Evolutionary conservation across 2,329 filamentous ascomycete genomes (phyloP), one percentile per base, ranked within the genome.

Genomic region (Fusarium burgessii): DNA sequence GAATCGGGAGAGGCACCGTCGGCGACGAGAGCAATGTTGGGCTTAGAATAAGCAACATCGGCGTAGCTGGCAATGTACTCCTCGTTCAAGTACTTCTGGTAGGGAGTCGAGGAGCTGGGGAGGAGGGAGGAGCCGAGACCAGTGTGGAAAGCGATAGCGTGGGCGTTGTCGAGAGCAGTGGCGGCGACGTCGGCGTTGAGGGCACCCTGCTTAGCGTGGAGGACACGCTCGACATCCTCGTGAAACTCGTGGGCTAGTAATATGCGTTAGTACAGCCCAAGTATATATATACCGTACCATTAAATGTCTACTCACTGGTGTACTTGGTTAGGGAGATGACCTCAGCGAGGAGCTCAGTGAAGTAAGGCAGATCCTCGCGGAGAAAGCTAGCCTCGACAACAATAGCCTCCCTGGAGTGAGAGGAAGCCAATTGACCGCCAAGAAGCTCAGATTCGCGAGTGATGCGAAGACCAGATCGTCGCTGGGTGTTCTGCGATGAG

Each of bases 331-430:
- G 86, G 68, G 92, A 91, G 78, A 96, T 88, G 77, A 98, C 93
- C 87, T 99, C 97, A 79, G 92, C 94, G 76, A 99, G 89, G 74
- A 99, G 88, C 87, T 99, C 96, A 78, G 94, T 90, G 83, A 97
- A 99, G 89, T 98, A 99, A 76, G 96, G 96, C 75, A 99, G 90
- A 82, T 99, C 95, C 81, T 96, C 91, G 81, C 94, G 91, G 75
- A 99, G 90, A 88, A 99, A 99, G 86, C 92, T 97, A 81, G 96
- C 93, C 83, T 95, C 91, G 78, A 99, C 86, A 66, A 99, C 90
- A 71, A 99, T 86, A 80, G 94, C 94, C 87, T 99, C 96, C 80
- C 95, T 92, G 77, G 94, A 95, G 85, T 98, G 94, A 83, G 93
- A 93, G 74, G 95, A 88, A 77, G 86, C 88, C 85, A 98, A 90